Conservation (phyloP, 805 yeast species). For the Teunomyces cretensis region DNA sequence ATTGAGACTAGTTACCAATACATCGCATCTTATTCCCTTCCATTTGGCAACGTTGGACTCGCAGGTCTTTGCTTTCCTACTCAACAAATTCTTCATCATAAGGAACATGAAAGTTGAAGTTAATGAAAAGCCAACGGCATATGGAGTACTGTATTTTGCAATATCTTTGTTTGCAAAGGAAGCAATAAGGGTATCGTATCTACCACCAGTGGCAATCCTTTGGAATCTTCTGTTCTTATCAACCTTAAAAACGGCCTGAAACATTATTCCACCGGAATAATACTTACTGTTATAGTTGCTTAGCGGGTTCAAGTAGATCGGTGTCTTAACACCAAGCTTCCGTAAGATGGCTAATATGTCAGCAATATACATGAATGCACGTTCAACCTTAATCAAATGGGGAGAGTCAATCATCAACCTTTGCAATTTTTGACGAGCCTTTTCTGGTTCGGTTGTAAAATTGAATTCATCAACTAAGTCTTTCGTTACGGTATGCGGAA, state of each 20-base stretch:
- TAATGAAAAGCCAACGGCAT: conserved; percentile 84
- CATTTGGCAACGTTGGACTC: conserved; percentile 13
- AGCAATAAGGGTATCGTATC: conserved; percentile 76
- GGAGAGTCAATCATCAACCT: conserved; percentile 77
- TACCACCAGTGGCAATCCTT: conserved; percentile 85
- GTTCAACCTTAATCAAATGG: conserved; percentile 56
- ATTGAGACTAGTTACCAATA: conserved; percentile 70
- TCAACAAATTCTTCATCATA: conserved; percentile 30
- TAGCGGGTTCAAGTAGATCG: conserved; percentile 72
- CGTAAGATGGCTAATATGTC: conserved; percentile 55
- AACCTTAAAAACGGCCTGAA: conserved; percentile 75
- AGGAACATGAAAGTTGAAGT: conserved; percentile 49
- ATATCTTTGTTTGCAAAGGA: conserved; percentile 55
- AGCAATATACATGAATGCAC: conserved; percentile 58
- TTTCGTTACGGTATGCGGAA: conserved; percentile 78
- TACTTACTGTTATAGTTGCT: conserved; percentile 80
- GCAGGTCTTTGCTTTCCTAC: conserved; percentile 8
- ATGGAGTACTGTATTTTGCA: conserved; percentile 23
- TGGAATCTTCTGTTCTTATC: conserved; percentile 46
- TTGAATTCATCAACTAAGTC: conserved; percentile 76
- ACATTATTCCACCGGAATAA: conserved; percentile 82
- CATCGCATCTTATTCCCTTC: conserved; percentile 65
- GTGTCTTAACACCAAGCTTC: conserved; percentile 57
- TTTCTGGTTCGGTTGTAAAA: conserved; percentile 67
- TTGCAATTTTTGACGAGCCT: conserved; percentile 60